Evolutionary conservation across 768 basidiomycete genomes (phyloP), one percentile per base, ranked within the genome.

Genomic region (Lactifluus piperatus): DNA sequence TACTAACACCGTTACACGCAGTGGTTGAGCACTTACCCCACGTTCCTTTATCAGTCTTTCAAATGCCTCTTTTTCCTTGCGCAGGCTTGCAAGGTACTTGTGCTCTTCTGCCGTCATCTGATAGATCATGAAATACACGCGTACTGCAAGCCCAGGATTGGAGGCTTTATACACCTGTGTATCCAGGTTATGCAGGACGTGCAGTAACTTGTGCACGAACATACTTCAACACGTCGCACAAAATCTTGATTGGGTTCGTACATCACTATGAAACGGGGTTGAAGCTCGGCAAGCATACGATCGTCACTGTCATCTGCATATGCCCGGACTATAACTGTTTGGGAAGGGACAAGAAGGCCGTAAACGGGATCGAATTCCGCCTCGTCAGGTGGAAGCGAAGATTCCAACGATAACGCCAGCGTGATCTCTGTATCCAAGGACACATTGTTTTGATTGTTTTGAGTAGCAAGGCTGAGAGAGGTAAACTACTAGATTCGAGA

Each of bases 71-170:
- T 97, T 97, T 74, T 99, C 97, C 60, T 85, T 83, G 49, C 93
- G 77, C 30, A 97, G 80, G 2, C 85, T 88, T 29, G 89, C 86
- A 30, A 99, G 79, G 71, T 97, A 99, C 70, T 90, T 90, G 71
- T 95, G 93, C 66, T 99, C 97, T 70, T 99, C 97, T 63, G 88
- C 88, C 49, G 91, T 94, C 66, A 89, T 83, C 56, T 83, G 79
- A 71, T 98, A 98, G n/a, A 92, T 76, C 88, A 97, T 88, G 69
- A 97, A 94, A 72, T 98, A 98, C 2, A 97, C 88, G 14, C 94
- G 78, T 0, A 98, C 83, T 0, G 79, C 86, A 6, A 95, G 71
- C 0, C 91, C 91, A 0, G 91, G 86, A 72, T 86, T 84, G 3
- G 87, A 82, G 57, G 84, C 88, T 65, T 88, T 84, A 70, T 95